phyloP scores from a whole-genome alignment of 2,329 filamentous ascomycete genomes.

The Lachnellula occidentalis region DNA sequence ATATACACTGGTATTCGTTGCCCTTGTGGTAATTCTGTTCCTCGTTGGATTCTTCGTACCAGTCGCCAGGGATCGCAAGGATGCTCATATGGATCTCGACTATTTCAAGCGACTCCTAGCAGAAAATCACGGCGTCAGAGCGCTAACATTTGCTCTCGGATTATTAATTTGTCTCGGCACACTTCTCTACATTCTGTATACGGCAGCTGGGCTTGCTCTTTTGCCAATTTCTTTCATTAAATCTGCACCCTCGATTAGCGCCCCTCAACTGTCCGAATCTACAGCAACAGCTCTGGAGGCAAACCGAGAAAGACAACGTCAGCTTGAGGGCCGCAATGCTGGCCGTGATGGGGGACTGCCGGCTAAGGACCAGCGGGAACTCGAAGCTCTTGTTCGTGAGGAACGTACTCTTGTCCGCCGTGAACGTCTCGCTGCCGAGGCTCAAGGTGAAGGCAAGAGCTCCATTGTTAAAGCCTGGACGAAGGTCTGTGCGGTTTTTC shows the following conservation, averaged over 20 bases:
- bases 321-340: constrained; percentile 79
- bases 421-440: constrained; percentile 79
- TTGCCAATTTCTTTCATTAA: constrained; percentile 90
- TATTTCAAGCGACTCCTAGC: constrained; percentile 83
- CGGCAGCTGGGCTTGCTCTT: constrained; percentile 79
- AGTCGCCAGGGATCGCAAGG: constrained; percentile 60
- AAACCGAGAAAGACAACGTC: constrained; percentile 87
- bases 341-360: constrained; percentile 71
- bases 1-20: constrained; percentile 81
- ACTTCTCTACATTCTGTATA: constrained; percentile 82
- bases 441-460: constrained; percentile 69
- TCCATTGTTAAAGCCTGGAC: constrained; percentile 71
- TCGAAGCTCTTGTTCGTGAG: constrained; percentile 81
- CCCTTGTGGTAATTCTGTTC: constrained; percentile 77
- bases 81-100: constrained; percentile 72
- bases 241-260: constrained; percentile 79
- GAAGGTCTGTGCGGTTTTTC: constrained; percentile 74
- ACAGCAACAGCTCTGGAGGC: constrained; percentile 76
- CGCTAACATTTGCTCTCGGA: constrained; percentile 82
- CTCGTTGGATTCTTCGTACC: constrained; percentile 92
- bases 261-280: constrained; percentile 68
- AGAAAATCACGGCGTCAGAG: constrained; percentile 87
- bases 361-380: constrained; percentile 79
- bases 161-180: constrained; percentile 85
- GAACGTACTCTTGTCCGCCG: constrained; percentile 88